These are phyloP conservation scores for Suillus discolor DNA, from an alignment of 768 basidiomycete genomes.

Conservation along the genomic window DNA sequence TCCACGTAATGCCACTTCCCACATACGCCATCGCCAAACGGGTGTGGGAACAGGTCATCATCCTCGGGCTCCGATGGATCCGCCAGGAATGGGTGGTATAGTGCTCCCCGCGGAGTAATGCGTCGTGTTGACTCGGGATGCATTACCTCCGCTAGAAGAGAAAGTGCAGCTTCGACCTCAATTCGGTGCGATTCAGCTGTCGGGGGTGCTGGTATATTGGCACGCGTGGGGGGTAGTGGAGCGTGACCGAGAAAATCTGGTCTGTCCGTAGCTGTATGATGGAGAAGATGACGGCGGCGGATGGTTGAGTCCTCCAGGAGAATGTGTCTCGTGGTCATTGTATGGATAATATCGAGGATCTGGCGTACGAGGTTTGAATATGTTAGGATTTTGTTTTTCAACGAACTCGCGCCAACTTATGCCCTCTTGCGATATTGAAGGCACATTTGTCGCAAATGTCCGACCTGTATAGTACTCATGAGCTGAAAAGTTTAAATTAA, in stretches of 20 bases:
- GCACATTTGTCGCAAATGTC: conserved; percentile 88
- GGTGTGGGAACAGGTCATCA: conserved; percentile 71
- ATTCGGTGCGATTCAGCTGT: conserved; percentile 44
- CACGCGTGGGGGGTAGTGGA: conserved; percentile 24
- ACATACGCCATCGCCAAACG: conserved; percentile 69
- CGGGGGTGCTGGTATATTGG: conserved; percentile 18
- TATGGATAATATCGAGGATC: conserved; percentile 62
- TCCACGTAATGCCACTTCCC: conserved; percentile 61
- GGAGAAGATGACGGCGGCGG: conserved; percentile 38
- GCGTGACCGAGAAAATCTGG: conserved; percentile 24
- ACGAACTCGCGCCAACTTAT: conserved; percentile 76
- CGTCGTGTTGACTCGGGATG: conserved; percentile 78
- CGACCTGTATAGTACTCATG: conserved; percentile 58
- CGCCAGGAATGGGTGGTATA: conserved; percentile 78
- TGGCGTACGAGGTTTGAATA: conserved; percentile 53
- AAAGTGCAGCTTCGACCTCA: conserved; percentile 69
- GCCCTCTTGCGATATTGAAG: conserved; percentile 68
- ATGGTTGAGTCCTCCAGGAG: conserved; percentile 18
- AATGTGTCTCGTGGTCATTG: conserved; percentile 30
- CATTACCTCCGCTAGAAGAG: conserved; percentile 73
- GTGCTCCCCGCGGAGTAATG: conserved; percentile 72
- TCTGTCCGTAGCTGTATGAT: conserved; percentile 26
- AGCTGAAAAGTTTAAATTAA: conserved; percentile 1
- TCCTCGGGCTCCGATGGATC: conserved; percentile 52
- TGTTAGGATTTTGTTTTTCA: conserved; percentile 72